Percentiles rank a stretch among this genome's conserved stretches.
Conservation (phyloP, 2,329 filamentous ascomycete species). For the Westerdykella ornata region DNA sequence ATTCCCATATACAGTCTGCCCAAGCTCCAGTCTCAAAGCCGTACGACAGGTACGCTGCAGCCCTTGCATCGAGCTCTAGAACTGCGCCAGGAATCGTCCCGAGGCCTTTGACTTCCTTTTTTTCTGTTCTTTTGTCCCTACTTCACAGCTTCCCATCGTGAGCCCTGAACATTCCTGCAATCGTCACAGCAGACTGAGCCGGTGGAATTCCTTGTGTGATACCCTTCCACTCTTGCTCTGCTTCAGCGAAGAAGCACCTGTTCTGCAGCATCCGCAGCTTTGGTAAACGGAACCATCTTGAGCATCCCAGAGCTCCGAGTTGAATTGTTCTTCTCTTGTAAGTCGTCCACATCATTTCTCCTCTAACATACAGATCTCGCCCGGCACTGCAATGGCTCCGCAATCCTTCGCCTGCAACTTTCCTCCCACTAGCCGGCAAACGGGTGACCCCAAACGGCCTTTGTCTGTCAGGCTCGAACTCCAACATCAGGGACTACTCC, state of each 20-base stretch:
- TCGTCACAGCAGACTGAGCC: neutral
- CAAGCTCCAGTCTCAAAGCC: neutral
- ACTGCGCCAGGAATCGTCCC: neutral
- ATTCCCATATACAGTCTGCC: slow-evolving; percentile 4
- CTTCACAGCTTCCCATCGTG: neutral
- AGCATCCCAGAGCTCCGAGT: too few species aligned
- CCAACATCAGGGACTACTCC: slow-evolving; percentile 10
- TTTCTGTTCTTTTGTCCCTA: neutral
- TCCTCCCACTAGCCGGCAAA: slow-evolving; percentile 7
- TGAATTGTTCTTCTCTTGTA: neutral
- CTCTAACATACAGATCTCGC: slow-evolving; percentile 1
- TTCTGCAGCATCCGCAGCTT: too few species aligned
- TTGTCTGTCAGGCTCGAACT: slow-evolving; percentile 17
- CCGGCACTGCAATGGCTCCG: slow-evolving; percentile 10
- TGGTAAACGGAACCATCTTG: too few species aligned
- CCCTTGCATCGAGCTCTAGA: slow-evolving; percentile 6
- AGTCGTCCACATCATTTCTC: neutral
- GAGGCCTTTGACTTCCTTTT: neutral
- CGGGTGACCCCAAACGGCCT: slow-evolving; percentile 9
- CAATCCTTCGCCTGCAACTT: slow-evolving; percentile 11
- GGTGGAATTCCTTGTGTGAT: neutral
- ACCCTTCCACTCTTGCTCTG: neutral
- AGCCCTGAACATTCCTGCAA: neutral
- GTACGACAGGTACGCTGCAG: slow-evolving; percentile 5
- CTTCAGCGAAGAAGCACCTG: neutral